Evolutionary conservation across 345 rosid species (phyloP), one percentile per base, ranked within the genome.

Genomic region (Gossypium raimondii): DNA sequence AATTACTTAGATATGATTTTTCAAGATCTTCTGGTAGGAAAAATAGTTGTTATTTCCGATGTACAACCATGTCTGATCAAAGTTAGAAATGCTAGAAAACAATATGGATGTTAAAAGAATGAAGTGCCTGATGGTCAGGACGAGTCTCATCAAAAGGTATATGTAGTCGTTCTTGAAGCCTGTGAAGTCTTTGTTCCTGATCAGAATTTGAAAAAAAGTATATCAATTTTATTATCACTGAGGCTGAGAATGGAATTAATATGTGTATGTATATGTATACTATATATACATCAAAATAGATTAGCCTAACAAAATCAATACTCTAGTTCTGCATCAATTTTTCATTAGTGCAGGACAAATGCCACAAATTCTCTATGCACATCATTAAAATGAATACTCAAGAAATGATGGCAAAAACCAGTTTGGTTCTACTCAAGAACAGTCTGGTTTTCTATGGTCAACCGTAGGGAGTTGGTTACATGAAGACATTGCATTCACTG

Each of bases 101-200:
- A 53, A 8, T 50, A 66, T 24, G 57, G 45, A 20, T 63, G 52
- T 68, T 69, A 56, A 18, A 64, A 74, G 44, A 62, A 64, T 58
- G 18, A 66, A 43, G 53, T 87, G 93, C 99, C 84, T 91, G 94
- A 83, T 95, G 99, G 73, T 91, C 97, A 69, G 85, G 92, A 70
- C 89, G 84, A 75, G 87, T 84, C 86, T 91, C 99, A 0, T 95
- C 99, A 45, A 88, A 95, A 71, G 94, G 97, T 71, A 83, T 76
- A 43, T 79, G 81, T 52, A 91, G 17, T 74, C 99, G 90, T 62
- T 91, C 90, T 84, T 90, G 93, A 80, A 95, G 91, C 84, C 79
- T 89, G 72, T 79, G 83, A 69, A 95, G 93, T 86, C 93, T 83
- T 76, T 85, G 87, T 78, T 88, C 97, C 98, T 93, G 80, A 34